These are phyloP conservation scores for Fraxinus latifolia DNA, from an alignment of 305 asterid genomes.

Conservation along the genomic window DNA sequence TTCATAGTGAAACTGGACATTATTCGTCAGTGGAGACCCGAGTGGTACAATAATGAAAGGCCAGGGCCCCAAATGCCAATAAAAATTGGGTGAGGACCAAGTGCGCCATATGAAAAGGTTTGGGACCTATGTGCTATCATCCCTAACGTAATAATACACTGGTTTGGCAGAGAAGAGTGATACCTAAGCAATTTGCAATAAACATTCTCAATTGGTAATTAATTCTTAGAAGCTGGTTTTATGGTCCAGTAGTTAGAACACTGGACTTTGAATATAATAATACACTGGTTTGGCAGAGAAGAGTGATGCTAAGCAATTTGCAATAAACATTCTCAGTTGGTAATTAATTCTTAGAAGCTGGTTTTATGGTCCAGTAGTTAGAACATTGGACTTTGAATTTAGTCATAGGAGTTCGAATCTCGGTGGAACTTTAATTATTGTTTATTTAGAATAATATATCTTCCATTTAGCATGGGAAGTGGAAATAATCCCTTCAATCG, in stretches of 20 bases:
- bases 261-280: neutral
- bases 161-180: neutral
- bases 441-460: neutral
- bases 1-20: neutral
- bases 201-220: neutral
- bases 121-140: neutral
- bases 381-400: neutral
- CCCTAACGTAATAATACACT: neutral
- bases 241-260: neutral
- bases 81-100: neutral
- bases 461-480: neutral
- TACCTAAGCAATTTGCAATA: neutral
- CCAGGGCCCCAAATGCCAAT: neutral
- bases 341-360: neutral
- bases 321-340: neutral
- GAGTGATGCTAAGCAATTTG: neutral
- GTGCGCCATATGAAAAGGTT: neutral
- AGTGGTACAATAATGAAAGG: neutral
- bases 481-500: neutral
- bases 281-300: too few species aligned
- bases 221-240: neutral
- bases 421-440: neutral
- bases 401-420: neutral
- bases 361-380: neutral
- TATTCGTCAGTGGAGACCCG: neutral